A percentile compares a stretch with the other conserved stretches of the same genome.
Conservation (phyloP, 2,329 filamentous ascomycete genomes). For the Penicillium sp. region DNA sequence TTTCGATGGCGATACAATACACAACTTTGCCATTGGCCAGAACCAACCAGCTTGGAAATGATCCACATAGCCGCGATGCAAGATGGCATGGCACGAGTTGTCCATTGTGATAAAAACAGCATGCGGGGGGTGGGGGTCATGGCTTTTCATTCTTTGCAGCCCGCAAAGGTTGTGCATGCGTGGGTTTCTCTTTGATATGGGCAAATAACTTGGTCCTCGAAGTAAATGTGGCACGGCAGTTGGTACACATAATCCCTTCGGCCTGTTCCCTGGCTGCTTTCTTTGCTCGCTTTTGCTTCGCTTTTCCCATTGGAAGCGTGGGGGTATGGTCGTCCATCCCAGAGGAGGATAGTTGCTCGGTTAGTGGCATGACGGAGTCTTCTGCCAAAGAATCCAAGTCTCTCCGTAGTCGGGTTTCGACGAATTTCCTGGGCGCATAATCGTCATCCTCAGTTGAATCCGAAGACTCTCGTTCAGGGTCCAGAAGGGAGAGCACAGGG, state of each 20-base stretch:
- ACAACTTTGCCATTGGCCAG: too few species aligned
- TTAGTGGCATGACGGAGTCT: slow-evolving; percentile 15
- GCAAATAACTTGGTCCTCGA: slow-evolving; percentile 70
- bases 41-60: too few species aligned
- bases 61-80: too few species aligned
- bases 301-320: slow-evolving; percentile 47
- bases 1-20: background rate
- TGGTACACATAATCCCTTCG: slow-evolving; percentile 65
- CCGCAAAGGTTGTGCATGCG: slow-evolving; percentile 56
- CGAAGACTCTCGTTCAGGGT: background rate
- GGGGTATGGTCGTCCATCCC: slow-evolving; percentile 21
- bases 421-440: slow-evolving; percentile 43
- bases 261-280: slow-evolving; percentile 43
- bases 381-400: slow-evolving; percentile 15
- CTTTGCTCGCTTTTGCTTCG: slow-evolving; percentile 53
- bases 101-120: too few species aligned
- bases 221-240: slow-evolving; percentile 74
- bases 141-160: slow-evolving; percentile 2
- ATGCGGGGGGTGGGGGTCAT: background rate
- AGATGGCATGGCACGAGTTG: too few species aligned
- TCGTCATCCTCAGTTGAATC: slow-evolving; percentile 31
- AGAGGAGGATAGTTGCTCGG: slow-evolving; percentile 17
- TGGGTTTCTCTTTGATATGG: slow-evolving; percentile 62
- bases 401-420: slow-evolving; percentile 39
- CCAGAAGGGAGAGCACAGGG: background rate